These are phyloP conservation scores for Fusarium nematophilum DNA, from an alignment of 2,329 filamentous ascomycete species.

Conservation along the genomic window DNA sequence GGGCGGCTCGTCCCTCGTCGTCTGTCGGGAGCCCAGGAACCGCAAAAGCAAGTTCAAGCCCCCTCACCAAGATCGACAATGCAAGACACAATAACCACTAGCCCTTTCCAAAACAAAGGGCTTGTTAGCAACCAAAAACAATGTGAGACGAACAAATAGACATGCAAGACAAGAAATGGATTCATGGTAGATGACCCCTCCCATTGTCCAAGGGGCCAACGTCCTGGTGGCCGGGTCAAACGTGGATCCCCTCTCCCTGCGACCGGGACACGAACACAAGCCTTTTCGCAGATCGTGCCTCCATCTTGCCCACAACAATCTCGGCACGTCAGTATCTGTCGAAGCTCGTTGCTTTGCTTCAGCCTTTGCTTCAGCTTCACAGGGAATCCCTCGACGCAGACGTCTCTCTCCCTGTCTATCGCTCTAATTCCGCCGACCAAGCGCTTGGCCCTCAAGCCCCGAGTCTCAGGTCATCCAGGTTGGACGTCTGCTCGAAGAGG, in stretches of 20 bases:
- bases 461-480: conserved; percentile 35
- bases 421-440: not conserved
- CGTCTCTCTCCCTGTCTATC: not conserved
- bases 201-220: no score
- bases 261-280: no score
- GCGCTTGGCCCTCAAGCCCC: not conserved
- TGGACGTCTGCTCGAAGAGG: conserved; percentile 42
- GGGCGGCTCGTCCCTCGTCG: not conserved
- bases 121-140: not conserved
- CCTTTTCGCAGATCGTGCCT: no score
- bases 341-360: no score
- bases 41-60: not conserved
- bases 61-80: not conserved
- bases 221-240: no score
- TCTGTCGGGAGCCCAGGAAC: not conserved
- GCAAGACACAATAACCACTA: not conserved
- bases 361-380: no score
- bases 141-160: conserved; percentile 1
- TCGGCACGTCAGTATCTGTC: no score
- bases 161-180: not conserved
- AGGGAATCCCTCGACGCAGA: no score
- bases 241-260: no score
- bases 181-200: no score
- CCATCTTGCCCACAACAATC: no score
- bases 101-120: not conserved